phyloP scores from a whole-genome alignment of 768 basidiomycete genomes.

The Fibroporia radiculosa region DNA sequence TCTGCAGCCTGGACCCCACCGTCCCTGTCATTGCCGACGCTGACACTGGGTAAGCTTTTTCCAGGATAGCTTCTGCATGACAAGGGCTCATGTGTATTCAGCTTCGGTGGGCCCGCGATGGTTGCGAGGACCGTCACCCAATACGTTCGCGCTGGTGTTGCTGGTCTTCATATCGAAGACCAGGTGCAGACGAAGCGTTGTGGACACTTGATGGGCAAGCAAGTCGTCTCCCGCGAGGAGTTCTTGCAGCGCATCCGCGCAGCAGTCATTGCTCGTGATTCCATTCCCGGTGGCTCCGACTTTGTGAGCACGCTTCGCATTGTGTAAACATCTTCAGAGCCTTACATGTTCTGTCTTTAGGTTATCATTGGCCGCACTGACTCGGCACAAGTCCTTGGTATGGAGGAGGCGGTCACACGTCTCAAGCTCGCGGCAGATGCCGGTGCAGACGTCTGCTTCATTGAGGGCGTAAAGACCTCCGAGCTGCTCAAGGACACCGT shows the following conservation, averaged over 20 bases:
- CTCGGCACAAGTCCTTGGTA: conserved; percentile 70
- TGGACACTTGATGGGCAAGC: conserved; percentile 74
- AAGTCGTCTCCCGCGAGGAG: conserved; percentile 74
- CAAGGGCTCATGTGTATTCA: too few relatives aligned
- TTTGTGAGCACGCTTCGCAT: conserved; percentile 59
- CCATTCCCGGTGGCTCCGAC: conserved; percentile 68
- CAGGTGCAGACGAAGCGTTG: conserved; percentile 80
- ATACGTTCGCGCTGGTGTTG: conserved; percentile 62
- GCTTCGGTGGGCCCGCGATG: conserved; percentile 69
- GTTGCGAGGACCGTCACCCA: conserved; percentile 70
- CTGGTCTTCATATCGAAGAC: conserved; percentile 73
- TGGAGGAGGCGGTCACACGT: conserved; percentile 65
- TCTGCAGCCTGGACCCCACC: conserved; percentile 55
- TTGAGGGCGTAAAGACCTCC: conserved; percentile 67
- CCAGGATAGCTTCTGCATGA: too few relatives aligned
- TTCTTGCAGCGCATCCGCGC: conserved; percentile 69
- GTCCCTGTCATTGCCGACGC: conserved; percentile 74
- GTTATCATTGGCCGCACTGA: conserved; percentile 73
- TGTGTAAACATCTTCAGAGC: too few relatives aligned
- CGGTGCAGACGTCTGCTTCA: conserved; percentile 77
- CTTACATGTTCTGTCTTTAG: too few relatives aligned
- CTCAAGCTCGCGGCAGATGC: conserved; percentile 64
- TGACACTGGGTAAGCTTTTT: conserved; percentile 58
- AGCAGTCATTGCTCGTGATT: conserved; percentile 69
- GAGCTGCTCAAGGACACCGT: conserved; percentile 60